Percentiles rank a stretch among this genome's conserved stretches.
These are phyloP conservation scores for Arctostaphylos glauca DNA, from an alignment of 148 eudicot species.

Conservation along the genomic window DNA sequence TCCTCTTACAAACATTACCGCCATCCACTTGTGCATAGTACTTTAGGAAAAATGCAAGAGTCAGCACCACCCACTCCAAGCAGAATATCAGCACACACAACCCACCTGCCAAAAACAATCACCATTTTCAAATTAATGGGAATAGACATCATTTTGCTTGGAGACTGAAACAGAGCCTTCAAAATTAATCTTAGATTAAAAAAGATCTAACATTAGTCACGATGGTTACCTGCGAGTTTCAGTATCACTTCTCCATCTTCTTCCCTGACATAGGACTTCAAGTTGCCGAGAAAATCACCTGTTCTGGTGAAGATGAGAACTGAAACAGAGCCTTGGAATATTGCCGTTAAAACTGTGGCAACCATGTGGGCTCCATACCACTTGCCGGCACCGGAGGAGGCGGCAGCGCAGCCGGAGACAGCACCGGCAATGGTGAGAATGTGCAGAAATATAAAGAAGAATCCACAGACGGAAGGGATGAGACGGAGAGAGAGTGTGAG, in stretches of 20 bases:
- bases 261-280: conserved; percentile 57
- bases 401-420: conserved; percentile 50
- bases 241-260: conserved; percentile 43
- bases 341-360: conserved; percentile 53
- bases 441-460: conserved; percentile 61
- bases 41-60: conserved; percentile 46
- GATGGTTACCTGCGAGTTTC: conserved; percentile 23
- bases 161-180: too few species aligned
- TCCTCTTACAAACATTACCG: conserved; percentile 18
- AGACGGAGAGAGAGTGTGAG: conserved; percentile 63
- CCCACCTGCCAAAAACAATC: conserved; percentile 29
- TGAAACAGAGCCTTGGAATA: conserved; percentile 59
- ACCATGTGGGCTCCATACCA: conserved; percentile 67
- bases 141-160: background rate
- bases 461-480: conserved; percentile 50
- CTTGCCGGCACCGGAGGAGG: conserved; percentile 26
- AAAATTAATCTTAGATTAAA: background rate
- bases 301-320: conserved; percentile 47
- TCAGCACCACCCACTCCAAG: conserved; percentile 50
- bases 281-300: conserved; percentile 30
- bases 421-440: conserved; percentile 51
- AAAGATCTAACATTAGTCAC: background rate
- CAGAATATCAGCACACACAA: conserved; percentile 40
- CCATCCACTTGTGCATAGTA: conserved; percentile 23
- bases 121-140: background rate